phyloP scores from a whole-genome alignment of 2,329 filamentous ascomycete species.

The Hymenoscyphus salicellus region DNA sequence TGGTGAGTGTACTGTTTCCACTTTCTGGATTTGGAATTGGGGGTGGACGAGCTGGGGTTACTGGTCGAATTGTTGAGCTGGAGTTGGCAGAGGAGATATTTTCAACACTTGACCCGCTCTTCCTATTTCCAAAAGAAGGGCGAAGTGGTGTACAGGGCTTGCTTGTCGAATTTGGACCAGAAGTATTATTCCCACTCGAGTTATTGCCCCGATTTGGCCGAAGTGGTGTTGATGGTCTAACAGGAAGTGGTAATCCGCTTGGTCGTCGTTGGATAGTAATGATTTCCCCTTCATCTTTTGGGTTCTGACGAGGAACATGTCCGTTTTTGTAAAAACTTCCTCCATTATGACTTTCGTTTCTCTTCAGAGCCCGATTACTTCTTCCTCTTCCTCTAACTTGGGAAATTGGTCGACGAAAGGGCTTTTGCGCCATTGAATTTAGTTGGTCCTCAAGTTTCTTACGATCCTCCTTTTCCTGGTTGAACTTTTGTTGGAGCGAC shows the following conservation, averaged over 20 bases:
- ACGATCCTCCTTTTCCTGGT: conserved; percentile 20
- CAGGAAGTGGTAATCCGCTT: conserved; percentile 16
- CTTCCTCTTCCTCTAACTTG: not conserved
- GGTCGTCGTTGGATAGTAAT: conserved; percentile 4
- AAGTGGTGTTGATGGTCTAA: conserved; percentile 21
- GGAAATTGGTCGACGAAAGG: not conserved
- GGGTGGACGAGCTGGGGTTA: conserved; percentile 3
- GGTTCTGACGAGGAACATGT: not conserved
- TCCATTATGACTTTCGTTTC: not conserved
- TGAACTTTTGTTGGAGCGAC: conserved; percentile 23
- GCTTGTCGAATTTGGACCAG: not conserved
- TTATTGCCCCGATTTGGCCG: not conserved
- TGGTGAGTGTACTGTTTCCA: conserved; percentile 20
- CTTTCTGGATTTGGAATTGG: conserved; percentile 17
- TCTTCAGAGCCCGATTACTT: not conserved
- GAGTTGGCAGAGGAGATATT: not conserved
- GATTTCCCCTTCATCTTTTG: not conserved
- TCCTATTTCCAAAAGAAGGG: not conserved
- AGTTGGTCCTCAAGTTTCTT: conserved; percentile 20
- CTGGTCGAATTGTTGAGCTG: not conserved
- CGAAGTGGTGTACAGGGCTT: not conserved
- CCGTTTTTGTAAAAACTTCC: not conserved
- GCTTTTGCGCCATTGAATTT: conserved; percentile 16
- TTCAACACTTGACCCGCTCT: not conserved
- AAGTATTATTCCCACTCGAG: not conserved